Percentiles rank a stretch among this genome's conserved stretches.
These are phyloP conservation scores for Kitagawia praeruptora DNA, from an alignment of 129 eudicot genomes.

Conservation along the genomic window DNA sequence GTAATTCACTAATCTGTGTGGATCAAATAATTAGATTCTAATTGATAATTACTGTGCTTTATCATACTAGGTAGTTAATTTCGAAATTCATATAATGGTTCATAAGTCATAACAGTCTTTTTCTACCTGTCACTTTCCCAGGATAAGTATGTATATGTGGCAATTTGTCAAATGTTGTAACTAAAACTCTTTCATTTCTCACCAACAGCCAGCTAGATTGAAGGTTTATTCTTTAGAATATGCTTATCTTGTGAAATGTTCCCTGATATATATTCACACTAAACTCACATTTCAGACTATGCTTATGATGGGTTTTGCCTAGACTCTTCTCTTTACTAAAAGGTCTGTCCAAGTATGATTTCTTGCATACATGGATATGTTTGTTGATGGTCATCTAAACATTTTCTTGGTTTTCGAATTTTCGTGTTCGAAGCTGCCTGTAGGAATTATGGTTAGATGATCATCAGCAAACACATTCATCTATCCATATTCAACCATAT, in stretches of 20 bases:
- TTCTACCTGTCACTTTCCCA: neutral
- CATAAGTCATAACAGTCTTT: neutral
- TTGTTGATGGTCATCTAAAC: conserved; percentile 45
- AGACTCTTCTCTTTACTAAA: neutral
- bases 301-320: neutral
- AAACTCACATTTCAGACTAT: neutral
- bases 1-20: neutral
- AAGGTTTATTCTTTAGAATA: conserved; percentile 10
- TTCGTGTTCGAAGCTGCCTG: neutral
- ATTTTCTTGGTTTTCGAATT: neutral
- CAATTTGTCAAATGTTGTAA: neutral
- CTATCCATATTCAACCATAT: neutral
- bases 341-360: too few relatives aligned
- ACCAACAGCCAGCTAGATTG: conserved; percentile 1
- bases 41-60: neutral
- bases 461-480: conserved; percentile 47
- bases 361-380: conserved; percentile 17
- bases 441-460: conserved; percentile 29
- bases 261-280: neutral
- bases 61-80: neutral
- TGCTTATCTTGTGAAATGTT: neutral
- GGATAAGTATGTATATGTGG: neutral
- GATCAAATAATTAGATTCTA: neutral
- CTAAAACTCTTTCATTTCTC: neutral
- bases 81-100: neutral